Percentiles rank a stretch among this genome's conserved stretches.
Evolutionary conservation across 2,329 filamentous ascomycete genomes (phyloP).

Genomic region (Ceratocystis diversiconidia): DNA sequence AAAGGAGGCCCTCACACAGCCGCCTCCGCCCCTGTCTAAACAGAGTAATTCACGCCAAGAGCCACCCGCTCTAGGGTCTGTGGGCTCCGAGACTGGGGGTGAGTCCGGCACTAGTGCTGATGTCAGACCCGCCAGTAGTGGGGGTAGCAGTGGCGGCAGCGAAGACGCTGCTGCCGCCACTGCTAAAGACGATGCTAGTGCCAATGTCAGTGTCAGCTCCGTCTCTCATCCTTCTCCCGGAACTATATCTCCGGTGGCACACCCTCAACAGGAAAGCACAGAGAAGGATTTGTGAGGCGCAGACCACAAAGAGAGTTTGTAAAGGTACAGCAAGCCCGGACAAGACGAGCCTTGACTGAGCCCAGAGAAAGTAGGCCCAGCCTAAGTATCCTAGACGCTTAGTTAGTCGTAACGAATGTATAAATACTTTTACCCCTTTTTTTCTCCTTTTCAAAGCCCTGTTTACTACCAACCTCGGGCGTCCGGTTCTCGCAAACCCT

Average conservation of each 20-base stretch:
- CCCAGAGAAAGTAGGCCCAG: too few relatives aligned
- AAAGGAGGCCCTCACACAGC: slow-evolving; percentile 34
- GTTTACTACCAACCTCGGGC: background rate
- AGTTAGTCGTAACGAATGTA: background rate
- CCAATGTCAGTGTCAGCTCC: background rate
- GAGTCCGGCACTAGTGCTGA: background rate
- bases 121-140: background rate
- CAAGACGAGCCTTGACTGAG: too few relatives aligned
- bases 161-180: background rate
- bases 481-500: too few relatives aligned
- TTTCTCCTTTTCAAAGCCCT: slow-evolving; percentile 6
- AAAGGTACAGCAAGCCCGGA: too few relatives aligned
- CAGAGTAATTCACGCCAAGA: background rate
- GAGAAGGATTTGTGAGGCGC: background rate
- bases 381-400: too few relatives aligned
- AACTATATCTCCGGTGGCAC: background rate
- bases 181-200: background rate
- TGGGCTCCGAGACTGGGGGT: background rate
- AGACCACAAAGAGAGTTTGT: too few relatives aligned
- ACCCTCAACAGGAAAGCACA: background rate
- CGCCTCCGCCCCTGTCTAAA: slow-evolving; percentile 17
- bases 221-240: slow-evolving; percentile 5
- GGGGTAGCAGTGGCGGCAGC: background rate
- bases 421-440: background rate
- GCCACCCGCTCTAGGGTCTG: background rate